Percentiles rank a stretch among this genome's conserved stretches.
These are phyloP conservation scores for Platanthera zijinensis DNA, from an alignment of 106 monocot genomes.

Conservation along the genomic window DNA sequence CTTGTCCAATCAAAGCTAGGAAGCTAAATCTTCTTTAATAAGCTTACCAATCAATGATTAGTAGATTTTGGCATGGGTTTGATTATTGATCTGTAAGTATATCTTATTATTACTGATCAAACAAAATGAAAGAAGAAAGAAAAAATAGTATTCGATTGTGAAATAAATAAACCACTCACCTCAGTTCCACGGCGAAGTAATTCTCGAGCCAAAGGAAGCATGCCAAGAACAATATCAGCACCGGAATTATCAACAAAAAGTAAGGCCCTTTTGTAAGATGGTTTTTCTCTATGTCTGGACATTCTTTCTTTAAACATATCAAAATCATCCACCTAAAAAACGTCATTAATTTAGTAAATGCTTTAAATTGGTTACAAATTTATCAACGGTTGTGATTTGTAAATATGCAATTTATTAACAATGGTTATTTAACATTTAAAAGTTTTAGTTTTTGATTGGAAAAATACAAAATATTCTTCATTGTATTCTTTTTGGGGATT, in stretches of 20 bases:
- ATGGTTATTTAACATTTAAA: not conserved
- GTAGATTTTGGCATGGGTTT: not conserved
- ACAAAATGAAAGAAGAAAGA: not conserved
- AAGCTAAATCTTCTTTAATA: not conserved
- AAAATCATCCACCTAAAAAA: constrained; percentile 89
- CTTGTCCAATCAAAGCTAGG: not conserved
- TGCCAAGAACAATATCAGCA: constrained; percentile 96
- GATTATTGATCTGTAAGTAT: not conserved
- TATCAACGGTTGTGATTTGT: not conserved
- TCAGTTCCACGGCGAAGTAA: constrained; percentile 79
- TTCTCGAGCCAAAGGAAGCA: constrained; percentile 96
- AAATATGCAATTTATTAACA: not conserved
- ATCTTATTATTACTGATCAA: not conserved
- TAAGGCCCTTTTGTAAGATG: constrained; percentile 79
- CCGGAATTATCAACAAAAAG: constrained; percentile 98
- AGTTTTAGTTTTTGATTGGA: not conserved
- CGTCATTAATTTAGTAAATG: not conserved
- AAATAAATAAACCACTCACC: constrained; percentile 26
- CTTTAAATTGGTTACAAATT: not conserved
- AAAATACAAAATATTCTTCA: not conserved
- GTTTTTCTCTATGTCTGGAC: constrained; percentile 28
- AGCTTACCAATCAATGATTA: not conserved
- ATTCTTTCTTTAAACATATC: constrained; percentile 81
- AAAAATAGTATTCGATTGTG: not conserved
- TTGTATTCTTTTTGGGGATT: not conserved